phyloP scores from a whole-genome alignment of 2,329 filamentous ascomycete species.

The Zasmidium angulare region DNA sequence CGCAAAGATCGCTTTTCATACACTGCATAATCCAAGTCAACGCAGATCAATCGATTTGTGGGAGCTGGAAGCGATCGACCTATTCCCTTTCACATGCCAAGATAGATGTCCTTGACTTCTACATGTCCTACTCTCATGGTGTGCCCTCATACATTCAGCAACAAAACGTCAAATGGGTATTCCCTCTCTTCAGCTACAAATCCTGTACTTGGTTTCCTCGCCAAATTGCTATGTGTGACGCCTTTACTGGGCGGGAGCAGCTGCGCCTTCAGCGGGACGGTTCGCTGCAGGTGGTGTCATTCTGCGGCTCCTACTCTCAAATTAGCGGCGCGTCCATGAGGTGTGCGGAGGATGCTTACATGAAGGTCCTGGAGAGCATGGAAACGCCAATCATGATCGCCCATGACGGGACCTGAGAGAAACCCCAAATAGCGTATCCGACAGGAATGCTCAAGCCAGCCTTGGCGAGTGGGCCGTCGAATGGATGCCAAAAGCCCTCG shows the following conservation, averaged over 20 bases:
- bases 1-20: background rate
- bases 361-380: conserved; percentile 12
- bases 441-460: conserved; percentile 62
- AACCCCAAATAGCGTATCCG: conserved; percentile 66
- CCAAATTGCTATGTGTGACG: background rate
- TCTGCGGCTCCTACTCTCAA: conserved; percentile 1
- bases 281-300: background rate
- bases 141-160: background rate
- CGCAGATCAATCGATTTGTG: background rate
- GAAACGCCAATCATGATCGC: conserved; percentile 15
- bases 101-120: background rate
- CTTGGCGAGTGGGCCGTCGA: conserved; percentile 66
- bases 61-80: background rate
- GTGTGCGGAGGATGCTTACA: background rate
- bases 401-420: conserved; percentile 53
- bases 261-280: background rate
- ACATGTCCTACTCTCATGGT: background rate
- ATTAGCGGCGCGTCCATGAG: background rate
- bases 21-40: background rate
- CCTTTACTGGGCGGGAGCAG: conserved; percentile 5
- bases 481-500: conserved; percentile 73
- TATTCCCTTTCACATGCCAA: background rate
- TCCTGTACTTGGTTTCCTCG: background rate
- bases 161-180: background rate
- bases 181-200: background rate